Conservation (phyloP, 2,329 filamentous ascomycete genomes). For the Calonectria pteridis region DNA sequence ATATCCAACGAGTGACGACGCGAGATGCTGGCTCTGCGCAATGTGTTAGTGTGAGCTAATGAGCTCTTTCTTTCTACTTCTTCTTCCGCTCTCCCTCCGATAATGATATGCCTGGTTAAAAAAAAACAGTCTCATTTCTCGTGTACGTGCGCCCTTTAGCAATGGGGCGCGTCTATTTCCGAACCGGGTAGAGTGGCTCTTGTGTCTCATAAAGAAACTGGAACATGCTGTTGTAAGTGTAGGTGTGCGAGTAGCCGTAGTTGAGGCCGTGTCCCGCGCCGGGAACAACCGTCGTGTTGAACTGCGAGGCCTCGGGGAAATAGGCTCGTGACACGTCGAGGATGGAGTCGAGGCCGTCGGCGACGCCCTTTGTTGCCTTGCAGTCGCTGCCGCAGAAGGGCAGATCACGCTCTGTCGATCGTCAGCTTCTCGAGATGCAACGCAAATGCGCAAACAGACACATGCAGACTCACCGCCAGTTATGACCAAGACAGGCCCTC, state of each 20-base stretch:
- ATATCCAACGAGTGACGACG: not conserved
- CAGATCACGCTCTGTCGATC: conserved; percentile 56
- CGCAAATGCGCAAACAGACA: not conserved
- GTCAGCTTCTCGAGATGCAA: conserved; percentile 1
- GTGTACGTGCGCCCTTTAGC: not conserved
- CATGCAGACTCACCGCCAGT: conserved; percentile 60
- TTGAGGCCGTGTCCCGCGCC: conserved; percentile 66
- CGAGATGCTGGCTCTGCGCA: not conserved
- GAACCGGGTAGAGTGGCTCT: not conserved
- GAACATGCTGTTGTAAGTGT: conserved; percentile 52
- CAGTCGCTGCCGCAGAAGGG: conserved; percentile 75
- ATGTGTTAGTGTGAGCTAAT: not conserved
- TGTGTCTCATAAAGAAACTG: conserved; percentile 48
- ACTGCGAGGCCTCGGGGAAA: conserved; percentile 60
- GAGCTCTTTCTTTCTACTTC: not conserved
- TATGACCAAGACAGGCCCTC: conserved; percentile 69
- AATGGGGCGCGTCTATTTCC: not conserved
- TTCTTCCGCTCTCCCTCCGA: not conserved
- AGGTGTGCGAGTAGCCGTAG: conserved; percentile 52
- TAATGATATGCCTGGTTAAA: not conserved
- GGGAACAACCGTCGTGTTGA: conserved; percentile 67
- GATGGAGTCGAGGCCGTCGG: conserved; percentile 53
- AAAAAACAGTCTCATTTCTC: not conserved
- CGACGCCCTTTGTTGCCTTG: conserved; percentile 54
- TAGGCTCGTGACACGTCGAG: conserved; percentile 55